Evolutionary conservation across 176 grass and related monocot genomes (phyloP).

Genomic region (Oryza glumipatula): DNA sequence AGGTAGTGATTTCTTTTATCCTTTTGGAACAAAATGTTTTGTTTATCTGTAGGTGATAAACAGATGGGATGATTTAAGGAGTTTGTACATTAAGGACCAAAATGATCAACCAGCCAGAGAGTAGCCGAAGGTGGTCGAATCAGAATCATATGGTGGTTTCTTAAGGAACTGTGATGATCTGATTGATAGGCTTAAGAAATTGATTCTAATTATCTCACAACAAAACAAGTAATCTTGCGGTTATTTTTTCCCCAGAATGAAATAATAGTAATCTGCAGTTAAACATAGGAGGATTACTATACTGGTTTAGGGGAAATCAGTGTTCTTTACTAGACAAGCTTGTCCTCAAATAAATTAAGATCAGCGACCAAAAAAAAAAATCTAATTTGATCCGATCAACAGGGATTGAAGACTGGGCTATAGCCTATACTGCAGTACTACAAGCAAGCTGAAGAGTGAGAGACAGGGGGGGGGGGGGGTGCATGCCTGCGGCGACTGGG

Average conservation of each 20-base stretch:
- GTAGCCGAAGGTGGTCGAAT: too few species aligned
- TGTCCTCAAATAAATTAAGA: background rate
- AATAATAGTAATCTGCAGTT: background rate
- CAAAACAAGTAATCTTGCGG: background rate
- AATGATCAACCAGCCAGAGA: too few species aligned
- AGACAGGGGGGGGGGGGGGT: background rate
- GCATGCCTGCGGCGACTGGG: slow-evolving; percentile 20
- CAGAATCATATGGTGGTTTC: background rate
- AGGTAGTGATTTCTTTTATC: too few species aligned
- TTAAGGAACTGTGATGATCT: background rate
- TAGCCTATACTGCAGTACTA: too few species aligned
- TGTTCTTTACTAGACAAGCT: background rate
- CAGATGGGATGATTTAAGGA: background rate
- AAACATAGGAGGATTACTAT: background rate
- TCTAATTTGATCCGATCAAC: background rate
- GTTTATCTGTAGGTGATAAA: too few species aligned
- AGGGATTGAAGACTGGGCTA: background rate
- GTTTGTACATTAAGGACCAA: background rate
- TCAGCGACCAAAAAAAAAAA: background rate
- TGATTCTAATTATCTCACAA: background rate
- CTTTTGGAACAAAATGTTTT: too few species aligned
- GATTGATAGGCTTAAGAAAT: background rate
- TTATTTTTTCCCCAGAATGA: background rate
- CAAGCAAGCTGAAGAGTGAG: background rate
- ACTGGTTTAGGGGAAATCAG: too few species aligned